Evolutionary conservation across 192 early-diverging fungal genomes (phyloP).

Genomic region (Podila horticola): DNA sequence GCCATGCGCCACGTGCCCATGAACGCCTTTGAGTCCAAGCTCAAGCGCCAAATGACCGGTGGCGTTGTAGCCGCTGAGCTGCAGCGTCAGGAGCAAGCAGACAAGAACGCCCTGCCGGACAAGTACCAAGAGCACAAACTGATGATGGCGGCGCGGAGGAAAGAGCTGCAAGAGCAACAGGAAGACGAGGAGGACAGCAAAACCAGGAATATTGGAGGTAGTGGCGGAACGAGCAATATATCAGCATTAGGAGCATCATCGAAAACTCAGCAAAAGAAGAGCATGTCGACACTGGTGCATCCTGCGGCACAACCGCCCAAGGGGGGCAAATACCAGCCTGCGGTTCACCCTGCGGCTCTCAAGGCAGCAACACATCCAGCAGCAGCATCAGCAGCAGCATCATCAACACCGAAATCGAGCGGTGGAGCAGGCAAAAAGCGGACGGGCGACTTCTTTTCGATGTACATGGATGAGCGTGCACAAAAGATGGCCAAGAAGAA

Average conservation of each 20-base stretch:
- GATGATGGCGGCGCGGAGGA: conserved; percentile 49
- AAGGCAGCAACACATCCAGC: conserved; percentile 3
- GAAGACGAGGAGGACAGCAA: conserved; percentile 34
- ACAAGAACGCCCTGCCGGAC: conserved; percentile 45
- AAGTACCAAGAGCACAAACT: conserved; percentile 54
- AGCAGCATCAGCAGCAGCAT: no score
- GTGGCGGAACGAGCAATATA: not conserved
- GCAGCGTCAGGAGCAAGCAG: conserved; percentile 24
- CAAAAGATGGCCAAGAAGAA: conserved; percentile 61
- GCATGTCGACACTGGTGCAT: not conserved
- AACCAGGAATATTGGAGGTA: conserved; percentile 37
- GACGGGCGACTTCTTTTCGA: conserved; percentile 58
- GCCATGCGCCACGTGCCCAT: conserved; percentile 55
- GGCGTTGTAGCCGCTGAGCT: conserved; percentile 19
- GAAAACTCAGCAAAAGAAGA: not conserved
- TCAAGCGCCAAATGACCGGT: conserved; percentile 54
- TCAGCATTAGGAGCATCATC: not conserved
- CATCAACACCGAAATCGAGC: conserved; percentile 3
- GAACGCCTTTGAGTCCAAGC: conserved; percentile 49
- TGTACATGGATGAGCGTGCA: conserved; percentile 58
- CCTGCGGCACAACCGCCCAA: not conserved
- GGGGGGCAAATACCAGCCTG: conserved; percentile 24
- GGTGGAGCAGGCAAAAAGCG: conserved; percentile 14
- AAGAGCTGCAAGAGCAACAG: conserved; percentile 29
- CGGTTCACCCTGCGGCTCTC: conserved; percentile 27